Conservation (phyloP, 129 eudicot species). For the Silybum marianum region DNA sequence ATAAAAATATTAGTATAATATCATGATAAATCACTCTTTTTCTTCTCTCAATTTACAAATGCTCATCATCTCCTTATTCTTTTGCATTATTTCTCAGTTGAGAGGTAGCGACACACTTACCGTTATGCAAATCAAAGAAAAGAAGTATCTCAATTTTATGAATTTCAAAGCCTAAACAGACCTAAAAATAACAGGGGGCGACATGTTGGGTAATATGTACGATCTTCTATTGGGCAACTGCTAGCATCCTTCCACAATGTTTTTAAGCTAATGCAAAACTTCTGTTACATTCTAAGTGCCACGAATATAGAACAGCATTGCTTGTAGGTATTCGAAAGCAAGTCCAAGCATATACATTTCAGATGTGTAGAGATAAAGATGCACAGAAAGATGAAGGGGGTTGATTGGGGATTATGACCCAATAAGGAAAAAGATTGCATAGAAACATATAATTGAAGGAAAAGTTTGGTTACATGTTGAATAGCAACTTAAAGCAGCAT, state of each 20-base stretch:
- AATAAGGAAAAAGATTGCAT: background rate
- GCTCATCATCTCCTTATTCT: background rate
- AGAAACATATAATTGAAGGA: background rate
- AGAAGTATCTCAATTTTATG: background rate
- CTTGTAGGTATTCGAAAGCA: background rate
- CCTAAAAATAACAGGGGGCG: background rate
- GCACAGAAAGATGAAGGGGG: background rate
- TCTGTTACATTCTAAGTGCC: background rate
- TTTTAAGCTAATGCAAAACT: conserved; percentile 1
- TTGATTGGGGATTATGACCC: background rate
- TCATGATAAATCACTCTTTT: background rate
- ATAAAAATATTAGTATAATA: background rate
- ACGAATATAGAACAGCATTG: background rate
- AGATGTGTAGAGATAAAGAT: background rate
- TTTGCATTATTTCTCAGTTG: background rate
- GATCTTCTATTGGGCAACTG: background rate
- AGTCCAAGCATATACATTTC: conserved; percentile 13
- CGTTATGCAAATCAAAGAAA: conserved; percentile 1
- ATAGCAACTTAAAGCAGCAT: background rate
- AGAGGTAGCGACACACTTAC: background rate
- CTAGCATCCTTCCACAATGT: background rate
- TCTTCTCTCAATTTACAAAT: conserved; percentile 1
- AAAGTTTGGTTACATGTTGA: background rate
- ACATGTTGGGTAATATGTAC: background rate
- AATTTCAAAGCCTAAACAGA: background rate